phyloP scores from a whole-genome alignment of 148 eudicot species.

The Heliamphora exappendiculata region DNA sequence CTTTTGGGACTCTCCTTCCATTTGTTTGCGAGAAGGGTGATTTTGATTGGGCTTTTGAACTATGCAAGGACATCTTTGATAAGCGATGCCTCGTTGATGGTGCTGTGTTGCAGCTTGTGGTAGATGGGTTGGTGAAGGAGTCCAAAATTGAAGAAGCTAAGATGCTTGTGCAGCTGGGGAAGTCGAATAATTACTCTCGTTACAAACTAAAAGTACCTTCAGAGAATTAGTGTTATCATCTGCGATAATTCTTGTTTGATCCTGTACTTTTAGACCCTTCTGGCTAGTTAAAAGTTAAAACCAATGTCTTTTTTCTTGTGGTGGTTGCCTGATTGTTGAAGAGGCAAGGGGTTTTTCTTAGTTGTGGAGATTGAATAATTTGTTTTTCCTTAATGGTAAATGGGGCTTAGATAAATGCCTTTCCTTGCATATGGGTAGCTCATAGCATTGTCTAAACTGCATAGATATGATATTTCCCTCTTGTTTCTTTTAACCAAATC shows the following conservation, averaged over 20 bases:
- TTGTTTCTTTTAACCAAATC: not conserved
- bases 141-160: conserved; percentile 38
- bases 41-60: conserved; percentile 33
- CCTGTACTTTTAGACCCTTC: not conserved
- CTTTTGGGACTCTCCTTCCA: conserved; percentile 23
- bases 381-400: not conserved
- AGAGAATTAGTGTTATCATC: not conserved
- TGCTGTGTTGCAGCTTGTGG: conserved; percentile 37
- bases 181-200: conserved; percentile 17
- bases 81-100: conserved; percentile 20
- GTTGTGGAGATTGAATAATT: not conserved
- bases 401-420: not conserved
- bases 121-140: conserved; percentile 41
- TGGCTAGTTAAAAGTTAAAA: not conserved
- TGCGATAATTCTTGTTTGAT: not conserved
- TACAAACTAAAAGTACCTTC: conserved; percentile 28
- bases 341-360: not conserved
- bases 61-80: conserved; percentile 30
- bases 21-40: conserved; percentile 44
- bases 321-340: not conserved
- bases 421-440: not conserved
- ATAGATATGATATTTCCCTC: not conserved
- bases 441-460: not conserved
- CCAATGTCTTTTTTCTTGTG: not conserved
- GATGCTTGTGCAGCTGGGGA: conserved; percentile 33